Base-by-base conservation (phyloP, 2,329 filamentous ascomycete species). In the Phialocephala sp. region DNA sequence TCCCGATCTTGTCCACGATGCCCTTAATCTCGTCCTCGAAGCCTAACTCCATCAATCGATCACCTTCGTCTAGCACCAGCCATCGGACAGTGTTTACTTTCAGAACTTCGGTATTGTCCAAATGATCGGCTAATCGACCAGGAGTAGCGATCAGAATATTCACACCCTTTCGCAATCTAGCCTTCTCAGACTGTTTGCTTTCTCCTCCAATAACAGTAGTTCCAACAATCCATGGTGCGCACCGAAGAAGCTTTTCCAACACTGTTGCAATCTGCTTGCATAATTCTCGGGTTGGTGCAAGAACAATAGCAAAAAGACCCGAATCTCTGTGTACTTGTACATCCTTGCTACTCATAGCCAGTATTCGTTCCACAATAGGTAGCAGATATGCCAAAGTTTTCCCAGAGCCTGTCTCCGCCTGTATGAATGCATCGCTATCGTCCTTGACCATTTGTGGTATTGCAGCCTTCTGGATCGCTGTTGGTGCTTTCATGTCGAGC, bases 111-210 rank as follows among this genome's bases (percentile, higher is more conserved):
- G 95, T 99, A 75, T 97, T 93, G 72, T 96, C 90, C 57, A 99
- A 80, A 78, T 99, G 95, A 80, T 99, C 95, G 4, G 89, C 91
- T 65, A 99, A 82, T 67, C 95, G 87, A 74, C 95, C 95, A 0
- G 95, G 95, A 0, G 95, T 99, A 2, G 95, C 95, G 50, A 99
- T 93, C 41, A 99, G 81, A 55, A 99, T 97, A 79, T 98, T 99
- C 74, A 97, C 84, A 6, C 95, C 95, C 79, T 98, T 98, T 67
- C 95, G 85, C 72, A 99, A 80, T 56, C 95, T 85, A n/a, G 94
- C 92, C 79, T 97, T 99, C 78, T 97, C 96, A 0, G 92, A 86
- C 75, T 89, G 88, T 72, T 89, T 90, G 71, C 86, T 90, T 78
- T 89, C 88, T 64, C 87, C 88, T 76, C 86, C 88, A 64, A 86